Conservation (phyloP, 2,329 filamentous ascomycete genomes). For the Torrubiella hemipterigena region DNA sequence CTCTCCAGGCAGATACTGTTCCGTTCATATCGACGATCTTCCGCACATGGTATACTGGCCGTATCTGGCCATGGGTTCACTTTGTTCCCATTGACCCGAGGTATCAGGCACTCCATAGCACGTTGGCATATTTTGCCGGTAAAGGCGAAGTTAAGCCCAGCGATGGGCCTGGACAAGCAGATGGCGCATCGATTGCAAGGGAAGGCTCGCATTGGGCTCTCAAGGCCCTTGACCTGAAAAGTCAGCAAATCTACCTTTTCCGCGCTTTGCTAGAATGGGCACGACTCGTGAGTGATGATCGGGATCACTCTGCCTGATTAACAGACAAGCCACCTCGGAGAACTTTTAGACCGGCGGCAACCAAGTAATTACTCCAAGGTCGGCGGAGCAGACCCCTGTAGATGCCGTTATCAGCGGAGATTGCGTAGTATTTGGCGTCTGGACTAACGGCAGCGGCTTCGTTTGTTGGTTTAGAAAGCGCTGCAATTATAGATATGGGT, state of each 20-base stretch:
- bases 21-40: constrained; percentile 64
- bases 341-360: constrained; percentile 41
- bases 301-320: constrained; percentile 33
- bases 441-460: too few species aligned
- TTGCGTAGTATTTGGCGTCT: too few species aligned
- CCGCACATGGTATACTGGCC: constrained; percentile 66
- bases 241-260: constrained; percentile 75
- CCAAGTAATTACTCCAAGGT: too few species aligned
- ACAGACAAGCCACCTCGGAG: constrained; percentile 32
- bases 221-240: constrained; percentile 52
- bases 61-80: constrained; percentile 65
- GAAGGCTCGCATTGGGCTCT: constrained; percentile 54
- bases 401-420: too few species aligned
- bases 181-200: constrained; percentile 54
- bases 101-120: constrained; percentile 62
- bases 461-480: too few species aligned
- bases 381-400: too few species aligned
- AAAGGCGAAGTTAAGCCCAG: constrained; percentile 28
- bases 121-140: constrained; percentile 62
- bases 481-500: too few species aligned
- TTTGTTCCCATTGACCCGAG: constrained; percentile 68
- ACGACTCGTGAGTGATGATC: constrained; percentile 50
- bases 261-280: constrained; percentile 68
- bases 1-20: constrained; percentile 53
- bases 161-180: constrained; percentile 34